These are phyloP conservation scores for Fusarium nisikadoi DNA, from an alignment of 2,329 filamentous ascomycete genomes.

Conservation along the genomic window DNA sequence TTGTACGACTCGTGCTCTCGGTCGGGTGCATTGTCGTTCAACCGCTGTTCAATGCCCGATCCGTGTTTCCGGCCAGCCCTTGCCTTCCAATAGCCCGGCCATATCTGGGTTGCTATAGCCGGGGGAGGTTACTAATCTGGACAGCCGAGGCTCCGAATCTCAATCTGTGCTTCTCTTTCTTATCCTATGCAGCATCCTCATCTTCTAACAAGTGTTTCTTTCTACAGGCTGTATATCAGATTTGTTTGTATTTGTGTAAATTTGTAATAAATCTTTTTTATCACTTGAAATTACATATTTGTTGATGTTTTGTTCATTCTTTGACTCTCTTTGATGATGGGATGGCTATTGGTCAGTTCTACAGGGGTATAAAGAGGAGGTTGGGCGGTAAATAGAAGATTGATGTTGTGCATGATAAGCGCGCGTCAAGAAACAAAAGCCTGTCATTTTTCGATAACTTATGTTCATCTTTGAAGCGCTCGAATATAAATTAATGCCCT, in stretches of 20 bases:
- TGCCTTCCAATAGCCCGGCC: background rate
- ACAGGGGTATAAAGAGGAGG: background rate
- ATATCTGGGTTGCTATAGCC: background rate
- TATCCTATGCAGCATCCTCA: background rate
- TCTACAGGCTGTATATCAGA: fast-evolving
- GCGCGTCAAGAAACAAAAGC: background rate
- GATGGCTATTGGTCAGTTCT: background rate
- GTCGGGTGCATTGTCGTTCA: fast-evolving
- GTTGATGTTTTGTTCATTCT: background rate
- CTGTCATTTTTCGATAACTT: fast-evolving
- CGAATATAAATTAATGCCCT: no score
- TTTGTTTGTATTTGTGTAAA: fast-evolving
- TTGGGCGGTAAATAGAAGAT: background rate
- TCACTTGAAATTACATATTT: fast-evolving
- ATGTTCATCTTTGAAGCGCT: fast-evolving
- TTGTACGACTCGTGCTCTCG: background rate
- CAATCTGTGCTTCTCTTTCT: no score
- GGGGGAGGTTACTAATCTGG: background rate
- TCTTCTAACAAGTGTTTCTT: background rate
- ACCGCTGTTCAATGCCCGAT: background rate
- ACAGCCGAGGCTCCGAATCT: fast-evolving
- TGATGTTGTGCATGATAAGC: background rate
- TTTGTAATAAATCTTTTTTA: fast-evolving
- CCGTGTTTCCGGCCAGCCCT: background rate
- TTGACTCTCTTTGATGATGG: fast-evolving